Base-by-base conservation (phyloP, 2,329 filamentous ascomycete genomes). In the Knoxdaviesia capensis region DNA sequence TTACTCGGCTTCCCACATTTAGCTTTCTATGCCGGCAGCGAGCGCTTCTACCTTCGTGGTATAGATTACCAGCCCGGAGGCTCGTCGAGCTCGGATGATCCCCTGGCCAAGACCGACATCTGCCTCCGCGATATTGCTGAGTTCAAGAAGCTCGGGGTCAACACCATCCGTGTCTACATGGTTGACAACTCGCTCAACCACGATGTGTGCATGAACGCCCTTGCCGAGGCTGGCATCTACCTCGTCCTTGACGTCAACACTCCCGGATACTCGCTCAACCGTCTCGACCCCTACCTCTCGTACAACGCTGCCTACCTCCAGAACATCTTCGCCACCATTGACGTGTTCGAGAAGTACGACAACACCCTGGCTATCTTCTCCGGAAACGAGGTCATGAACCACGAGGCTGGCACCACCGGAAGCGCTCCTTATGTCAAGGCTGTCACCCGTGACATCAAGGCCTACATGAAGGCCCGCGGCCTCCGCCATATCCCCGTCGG, bases 91-190 rank as follows among this genome's bases (percentile, higher is more conserved):
- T 63, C 65, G 50, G 41, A 51, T n/a, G 86, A 94, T 55, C 85
- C 86, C 46, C 77, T 94, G 42, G 77, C 82, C 47, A 77, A 92
- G 52, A 55, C 64, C 29, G 59, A 59, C 4, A 62, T 68, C 53
- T 94, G 87, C 72, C 69, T 73, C 58, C 80, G 86, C 49, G 85
- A 93, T 55, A 80, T 94, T 51, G 61, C 64, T 41, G 68, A 84
- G 56, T 93, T 94, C 74, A 73, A 83, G 65, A 72, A 85, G 50
- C 69, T 94, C 41, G 85, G 86, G 40, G 66, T 94, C 62, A 94
- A 94, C 68, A 86, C 85, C 30, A 69, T 94, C 55, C 86, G 87
- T 59, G 81, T 94, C 47, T 94, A 94, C 70, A 85, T 80, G 10
- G 77, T 92, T 50, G 87, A 94, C 67, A 94, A 94, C 70, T 77